Conservation (phyloP, 148 eudicot species). For the Rheum nobile region DNA sequence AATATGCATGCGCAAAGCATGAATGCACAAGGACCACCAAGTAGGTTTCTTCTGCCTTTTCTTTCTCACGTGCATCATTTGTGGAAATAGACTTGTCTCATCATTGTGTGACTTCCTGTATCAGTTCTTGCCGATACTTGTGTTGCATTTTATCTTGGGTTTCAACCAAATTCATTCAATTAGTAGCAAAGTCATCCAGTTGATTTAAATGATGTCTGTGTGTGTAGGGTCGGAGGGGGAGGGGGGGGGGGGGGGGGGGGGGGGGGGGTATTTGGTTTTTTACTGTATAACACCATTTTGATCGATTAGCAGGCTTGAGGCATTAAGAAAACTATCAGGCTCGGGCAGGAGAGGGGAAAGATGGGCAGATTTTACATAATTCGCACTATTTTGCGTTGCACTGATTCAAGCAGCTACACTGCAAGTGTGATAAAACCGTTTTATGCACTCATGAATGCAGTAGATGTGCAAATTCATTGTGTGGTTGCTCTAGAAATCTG, state of each 20-base stretch:
- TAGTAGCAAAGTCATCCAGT: background rate
- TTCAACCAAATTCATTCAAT: background rate
- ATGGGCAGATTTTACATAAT: no score
- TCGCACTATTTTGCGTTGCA: background rate
- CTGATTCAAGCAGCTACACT: background rate
- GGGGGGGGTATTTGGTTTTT: no score
- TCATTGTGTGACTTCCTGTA: background rate
- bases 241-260: no score
- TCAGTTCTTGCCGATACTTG: background rate
- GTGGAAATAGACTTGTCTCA: background rate
- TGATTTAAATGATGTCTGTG: no score
- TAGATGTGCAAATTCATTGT: background rate
- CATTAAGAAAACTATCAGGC: background rate
- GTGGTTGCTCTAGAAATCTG: background rate
- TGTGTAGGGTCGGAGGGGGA: no score
- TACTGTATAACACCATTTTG: no score
- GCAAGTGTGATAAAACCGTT: background rate
- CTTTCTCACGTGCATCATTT: background rate
- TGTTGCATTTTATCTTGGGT: background rate
- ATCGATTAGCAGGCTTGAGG: background rate
- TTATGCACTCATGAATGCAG: background rate
- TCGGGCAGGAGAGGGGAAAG: background rate
- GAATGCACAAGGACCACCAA: conserved; percentile 32
- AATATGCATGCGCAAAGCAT: conserved; percentile 17
- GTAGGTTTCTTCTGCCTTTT: conserved; percentile 18